Evolutionary conservation across 768 basidiomycete genomes (phyloP), one percentile per base, ranked within the genome.

Genomic region (Rhodosporidiobolus sp.): DNA sequence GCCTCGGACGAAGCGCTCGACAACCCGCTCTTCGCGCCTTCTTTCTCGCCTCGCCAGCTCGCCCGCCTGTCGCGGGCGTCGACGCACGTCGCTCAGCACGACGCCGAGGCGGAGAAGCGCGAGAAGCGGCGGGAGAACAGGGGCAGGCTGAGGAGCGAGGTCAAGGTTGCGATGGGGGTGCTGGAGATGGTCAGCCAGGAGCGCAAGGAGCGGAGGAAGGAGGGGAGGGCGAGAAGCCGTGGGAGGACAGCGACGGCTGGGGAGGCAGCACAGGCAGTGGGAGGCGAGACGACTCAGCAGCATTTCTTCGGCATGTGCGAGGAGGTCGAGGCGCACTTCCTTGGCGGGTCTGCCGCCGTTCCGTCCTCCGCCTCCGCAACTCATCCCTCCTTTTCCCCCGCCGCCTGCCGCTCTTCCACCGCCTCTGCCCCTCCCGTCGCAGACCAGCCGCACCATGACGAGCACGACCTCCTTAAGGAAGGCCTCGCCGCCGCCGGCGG

Each of bases 151-250:
- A 43, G 48, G 30, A 69, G 66, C 4, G 74, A 66, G 57, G 3
- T 65, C 17, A 57, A 66, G 9, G 28, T 71, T 46, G 74, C 69
- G 32, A 52, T 65, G n/a, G 66, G 67, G 3, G 43, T 71, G 9
- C 4, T 55, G 14, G 32, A 28, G 32, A 19, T 71, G 9, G 32
- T 60, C 9, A 35, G 49, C n/a, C 59, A 34, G 34, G 11, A 46
- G 48, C 56, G 45, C 49, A 52, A 63, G 63, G 69, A 34, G 3
- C 20, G 4, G 59, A n/a, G 28, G 50, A 24, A 48, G 63, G 38
- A 8, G 43, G 19, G 49, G 26, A 12, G 22, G 49, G 5, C 1
- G 63, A 3, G 55, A 1, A 2, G 11, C 48, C 38, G 52, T 59
- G 52, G 50, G 32, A 53, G 50, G 16, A 53, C 17, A 48, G 57